Evolutionary conservation across 345 rosid genomes (phyloP).

Genomic region (Corchorus capsularis): DNA sequence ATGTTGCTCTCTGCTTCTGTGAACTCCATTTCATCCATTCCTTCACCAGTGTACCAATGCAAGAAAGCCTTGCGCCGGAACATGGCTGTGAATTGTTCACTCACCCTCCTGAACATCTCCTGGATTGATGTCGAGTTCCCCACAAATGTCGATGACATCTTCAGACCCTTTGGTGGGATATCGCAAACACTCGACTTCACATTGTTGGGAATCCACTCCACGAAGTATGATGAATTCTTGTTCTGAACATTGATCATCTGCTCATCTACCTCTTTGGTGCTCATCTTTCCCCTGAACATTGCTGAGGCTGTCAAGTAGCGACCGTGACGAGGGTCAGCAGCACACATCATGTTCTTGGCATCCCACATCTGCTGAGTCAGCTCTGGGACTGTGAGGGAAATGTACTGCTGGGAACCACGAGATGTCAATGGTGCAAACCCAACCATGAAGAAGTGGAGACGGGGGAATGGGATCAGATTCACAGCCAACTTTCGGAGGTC

Average conservation of each 20-base stretch:
- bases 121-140: constrained; percentile 52
- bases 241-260: constrained; percentile 95
- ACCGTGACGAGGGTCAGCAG: constrained; percentile 97
- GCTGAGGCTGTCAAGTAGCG: constrained; percentile 98
- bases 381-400: constrained; percentile 65
- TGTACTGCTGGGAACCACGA: constrained; percentile 63
- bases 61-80: constrained; percentile 92
- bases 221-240: constrained; percentile 95
- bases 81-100: constrained; percentile 99
- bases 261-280: constrained; percentile 97
- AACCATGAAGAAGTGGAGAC: constrained; percentile 98
- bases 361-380: constrained; percentile 80
- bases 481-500: constrained; percentile 94
- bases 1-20: constrained; percentile 98
- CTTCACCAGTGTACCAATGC: constrained; percentile 99
- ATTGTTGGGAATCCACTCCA: constrained; percentile 89
- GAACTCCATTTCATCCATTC: constrained; percentile 99
- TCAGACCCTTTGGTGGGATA: constrained; percentile 49
- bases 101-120: constrained; percentile 98
- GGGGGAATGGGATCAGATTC: constrained; percentile 94
- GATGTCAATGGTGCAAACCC: constrained; percentile 87
- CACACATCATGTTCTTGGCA: constrained; percentile 98
- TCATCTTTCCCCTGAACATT: constrained; percentile 97
- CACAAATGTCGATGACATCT: constrained; percentile 46
- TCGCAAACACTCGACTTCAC: constrained; percentile 56